A percentile compares a stretch with the other conserved stretches of the same genome.
phyloP scores from a whole-genome alignment of 2,329 filamentous ascomycete genomes.

The Geoglossum cookeanum region DNA sequence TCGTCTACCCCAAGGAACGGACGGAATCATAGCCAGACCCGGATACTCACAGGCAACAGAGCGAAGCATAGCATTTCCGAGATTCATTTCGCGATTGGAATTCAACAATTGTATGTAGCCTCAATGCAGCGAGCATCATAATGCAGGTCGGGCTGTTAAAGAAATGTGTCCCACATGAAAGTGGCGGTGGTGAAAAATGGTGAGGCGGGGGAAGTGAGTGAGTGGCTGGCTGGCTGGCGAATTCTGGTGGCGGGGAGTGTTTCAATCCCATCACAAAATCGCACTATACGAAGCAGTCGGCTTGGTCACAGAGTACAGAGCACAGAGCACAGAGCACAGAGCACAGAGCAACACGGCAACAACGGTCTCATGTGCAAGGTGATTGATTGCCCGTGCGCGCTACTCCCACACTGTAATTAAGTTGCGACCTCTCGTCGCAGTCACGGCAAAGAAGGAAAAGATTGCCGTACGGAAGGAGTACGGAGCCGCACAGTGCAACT shows the following conservation, averaged over 20 bases:
- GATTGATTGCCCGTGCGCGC: too few species aligned
- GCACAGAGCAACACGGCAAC: background rate
- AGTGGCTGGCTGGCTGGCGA: too few species aligned
- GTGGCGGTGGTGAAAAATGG: background rate
- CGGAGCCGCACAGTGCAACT: too few species aligned
- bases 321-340: too few species aligned
- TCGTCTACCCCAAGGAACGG: background rate
- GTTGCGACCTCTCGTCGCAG: too few species aligned
- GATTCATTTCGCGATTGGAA: slow-evolving; percentile 14
- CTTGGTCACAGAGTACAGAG: background rate
- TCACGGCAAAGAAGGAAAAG: too few species aligned
- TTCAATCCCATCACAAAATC: background rate
- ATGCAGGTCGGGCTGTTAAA: slow-evolving; percentile 2
- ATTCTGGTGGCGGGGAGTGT: slow-evolving; percentile 1
- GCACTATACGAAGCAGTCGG: background rate
- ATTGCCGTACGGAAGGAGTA: too few species aligned
- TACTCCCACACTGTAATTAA: too few species aligned
- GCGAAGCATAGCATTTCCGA: slow-evolving; percentile 15
- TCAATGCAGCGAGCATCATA: background rate
- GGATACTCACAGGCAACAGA: slow-evolving; percentile 21
- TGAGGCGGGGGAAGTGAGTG: slow-evolving; percentile 1
- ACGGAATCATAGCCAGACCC: slow-evolving; percentile 1
- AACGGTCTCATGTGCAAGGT: too few species aligned
- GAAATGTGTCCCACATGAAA: background rate
- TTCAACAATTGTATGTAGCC: background rate